Conservation (phyloP, 257 asterid species). For the Solanum sejunctum region DNA sequence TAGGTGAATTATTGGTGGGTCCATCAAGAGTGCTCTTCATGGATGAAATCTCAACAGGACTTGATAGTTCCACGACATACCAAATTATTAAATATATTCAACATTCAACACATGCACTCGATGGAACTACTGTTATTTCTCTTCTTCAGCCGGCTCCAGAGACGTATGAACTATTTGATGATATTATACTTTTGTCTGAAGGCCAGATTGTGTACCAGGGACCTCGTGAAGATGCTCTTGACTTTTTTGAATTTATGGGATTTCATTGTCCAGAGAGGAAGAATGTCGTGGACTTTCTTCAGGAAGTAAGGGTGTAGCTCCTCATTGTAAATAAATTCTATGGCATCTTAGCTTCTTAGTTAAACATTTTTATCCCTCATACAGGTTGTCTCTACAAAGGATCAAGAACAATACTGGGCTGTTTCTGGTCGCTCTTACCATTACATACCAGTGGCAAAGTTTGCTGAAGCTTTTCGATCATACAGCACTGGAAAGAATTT, state of each 20-base stretch:
- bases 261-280: constrained; percentile 80
- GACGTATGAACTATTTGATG: constrained; percentile 89
- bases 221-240: constrained; percentile 52
- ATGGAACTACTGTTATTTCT: constrained; percentile 71
- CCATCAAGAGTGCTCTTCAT: constrained; percentile 78
- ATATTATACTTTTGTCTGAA: constrained; percentile 72
- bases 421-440: constrained; percentile 49
- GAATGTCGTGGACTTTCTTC: constrained; percentile 93
- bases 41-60: constrained; percentile 98
- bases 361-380: constrained; percentile 2
- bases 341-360: neutral
- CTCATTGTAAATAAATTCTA: neutral
- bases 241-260: constrained; percentile 72
- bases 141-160: constrained; percentile 99
- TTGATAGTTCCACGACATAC: constrained; percentile 88
- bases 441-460: constrained; percentile 49
- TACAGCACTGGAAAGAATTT: constrained; percentile 50
- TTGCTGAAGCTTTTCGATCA: constrained; percentile 71
- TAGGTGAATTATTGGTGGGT: constrained; percentile 83
- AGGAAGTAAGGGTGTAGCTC: constrained; percentile 54
- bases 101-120: constrained; percentile 73
- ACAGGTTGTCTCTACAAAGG: constrained; percentile 81
- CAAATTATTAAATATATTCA: constrained; percentile 69
- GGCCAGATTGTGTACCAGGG: constrained; percentile 93
- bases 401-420: constrained; percentile 91